Base-by-base conservation (phyloP, 2,329 filamentous ascomycete genomes). In the Xylariaceae sp. region DNA sequence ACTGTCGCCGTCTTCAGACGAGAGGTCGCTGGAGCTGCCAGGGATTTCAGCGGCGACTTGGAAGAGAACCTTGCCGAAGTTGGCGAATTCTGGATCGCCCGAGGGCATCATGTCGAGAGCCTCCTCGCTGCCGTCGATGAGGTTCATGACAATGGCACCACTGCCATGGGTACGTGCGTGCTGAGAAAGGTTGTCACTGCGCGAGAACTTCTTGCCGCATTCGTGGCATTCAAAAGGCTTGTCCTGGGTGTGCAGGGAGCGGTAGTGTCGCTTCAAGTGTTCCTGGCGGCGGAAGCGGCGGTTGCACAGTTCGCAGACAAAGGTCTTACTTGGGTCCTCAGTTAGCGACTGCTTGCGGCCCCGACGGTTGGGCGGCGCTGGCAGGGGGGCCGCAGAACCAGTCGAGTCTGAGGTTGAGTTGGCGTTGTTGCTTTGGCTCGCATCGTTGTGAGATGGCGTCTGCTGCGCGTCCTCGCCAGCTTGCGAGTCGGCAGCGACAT, bases 151-250 rank as follows among this genome's bases (percentile, higher is more conserved):
- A 46, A 95, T 84, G 40, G 88, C 85, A 42, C 88, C 87, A 38
- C 80, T 83, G 36, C 88, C 88, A 55, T 98, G 92, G 4, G 92
- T 98, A 43, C 92, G 80, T 44, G 92, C 82, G 59, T 98, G 92
- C 65, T 98, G 92, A 16, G 88, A 85, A 12, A 98, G 76, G 70
- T 98, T 98, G 66, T 98, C 92, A 50, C 86, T 94, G 52, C 92
- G 83, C 14, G 90, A 96, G 68, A 96, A 98, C 71, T 94, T 95
- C 82, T 98, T 98, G 51, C 92, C 90, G 55, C 92, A 98, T 67
- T 98, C 90, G 46, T 80, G 77, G 72, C 92, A 98, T 67, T 94
- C 87, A 53, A 96, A 98, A 5, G 92, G 92, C 79, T 96, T 98
- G 59, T 96, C 92, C 56, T 94, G 83, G 1, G 92, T 98, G 72